Evolutionary conservation across 2,329 filamentous ascomycete species (phyloP).

Genomic region (Aureobasidium leucospermi): DNA sequence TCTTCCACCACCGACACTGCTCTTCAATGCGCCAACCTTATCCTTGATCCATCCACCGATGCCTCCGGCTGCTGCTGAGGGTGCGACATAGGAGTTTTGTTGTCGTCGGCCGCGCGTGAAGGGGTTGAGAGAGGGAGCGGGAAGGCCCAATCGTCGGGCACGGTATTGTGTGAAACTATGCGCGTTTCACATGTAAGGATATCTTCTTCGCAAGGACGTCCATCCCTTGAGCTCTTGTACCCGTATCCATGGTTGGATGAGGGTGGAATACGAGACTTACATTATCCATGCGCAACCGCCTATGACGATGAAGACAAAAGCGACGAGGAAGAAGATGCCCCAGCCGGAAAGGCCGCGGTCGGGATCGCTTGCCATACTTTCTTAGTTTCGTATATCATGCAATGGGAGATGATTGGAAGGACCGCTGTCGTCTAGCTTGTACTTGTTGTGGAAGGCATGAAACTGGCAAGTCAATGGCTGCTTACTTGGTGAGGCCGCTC

Average conservation of each 20-base stretch:
- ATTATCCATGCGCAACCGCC: constrained; percentile 59
- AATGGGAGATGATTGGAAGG: neutral
- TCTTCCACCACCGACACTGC: constrained; percentile 47
- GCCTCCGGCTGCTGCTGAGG: constrained; percentile 52
- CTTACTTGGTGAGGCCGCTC: neutral
- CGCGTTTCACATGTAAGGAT: neutral
- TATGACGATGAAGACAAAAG: constrained; percentile 55
- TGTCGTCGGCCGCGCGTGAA: constrained; percentile 43
- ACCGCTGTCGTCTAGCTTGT: constrained; percentile 1
- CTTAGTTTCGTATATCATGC: neutral
- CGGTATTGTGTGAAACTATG: constrained; percentile 59
- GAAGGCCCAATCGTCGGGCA: constrained; percentile 66
- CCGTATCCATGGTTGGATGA: neutral
- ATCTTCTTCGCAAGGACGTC: neutral
- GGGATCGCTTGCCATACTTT: constrained; percentile 13
- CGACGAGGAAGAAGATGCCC: constrained; percentile 65
- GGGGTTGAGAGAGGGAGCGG: constrained; percentile 63
- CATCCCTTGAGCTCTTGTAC: neutral
- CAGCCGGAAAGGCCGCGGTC: constrained; percentile 26
- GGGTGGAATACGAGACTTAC: constrained; percentile 19
- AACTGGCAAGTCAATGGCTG: neutral
- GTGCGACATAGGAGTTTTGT: constrained; percentile 37
- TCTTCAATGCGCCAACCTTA: constrained; percentile 54
- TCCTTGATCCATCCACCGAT: constrained; percentile 67
- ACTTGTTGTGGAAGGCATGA: neutral